Conservation (phyloP, 1,139 yeast genomes). For the Geotrichum citri-aurantii region DNA sequence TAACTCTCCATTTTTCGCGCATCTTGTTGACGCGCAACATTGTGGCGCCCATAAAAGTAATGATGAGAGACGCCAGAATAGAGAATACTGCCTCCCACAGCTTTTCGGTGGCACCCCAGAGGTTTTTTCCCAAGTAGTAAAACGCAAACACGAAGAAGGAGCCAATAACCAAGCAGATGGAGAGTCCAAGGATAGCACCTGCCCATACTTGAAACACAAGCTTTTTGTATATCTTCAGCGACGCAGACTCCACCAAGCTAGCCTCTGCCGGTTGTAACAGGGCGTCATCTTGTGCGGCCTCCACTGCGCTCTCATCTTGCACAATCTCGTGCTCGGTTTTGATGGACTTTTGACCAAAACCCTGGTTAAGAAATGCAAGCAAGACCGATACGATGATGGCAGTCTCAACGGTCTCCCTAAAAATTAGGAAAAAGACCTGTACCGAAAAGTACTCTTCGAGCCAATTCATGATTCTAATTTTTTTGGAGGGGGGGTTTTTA, state of each 20-base stretch:
- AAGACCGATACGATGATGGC: slow-evolving; percentile 83
- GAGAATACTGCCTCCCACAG: slow-evolving; percentile 91
- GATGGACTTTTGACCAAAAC: slow-evolving; percentile 30
- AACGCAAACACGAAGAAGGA: slow-evolving; percentile 68
- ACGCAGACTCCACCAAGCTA: not conserved
- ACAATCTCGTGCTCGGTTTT: slow-evolving; percentile 9
- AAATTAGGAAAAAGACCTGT: slow-evolving; percentile 80
- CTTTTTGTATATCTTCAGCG: slow-evolving; percentile 20
- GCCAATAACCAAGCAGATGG: slow-evolving; percentile 70
- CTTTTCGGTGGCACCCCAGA: slow-evolving; percentile 79
- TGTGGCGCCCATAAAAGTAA: slow-evolving; percentile 85
- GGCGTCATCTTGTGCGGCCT: not conserved
- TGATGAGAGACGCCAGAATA: slow-evolving; percentile 69
- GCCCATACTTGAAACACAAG: slow-evolving; percentile 73
- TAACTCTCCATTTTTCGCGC: slow-evolving; percentile 83
- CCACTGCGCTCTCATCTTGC: not conserved
- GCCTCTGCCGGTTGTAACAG: not conserved
- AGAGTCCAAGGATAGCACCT: slow-evolving; percentile 68
- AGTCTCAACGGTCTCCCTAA: slow-evolving; percentile 83
- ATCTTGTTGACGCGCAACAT: slow-evolving; percentile 77
- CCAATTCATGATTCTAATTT: slow-evolving; percentile 1
- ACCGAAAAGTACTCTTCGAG: slow-evolving; percentile 56
- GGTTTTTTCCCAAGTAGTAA: slow-evolving; percentile 69
- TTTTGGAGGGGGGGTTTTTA: no score
- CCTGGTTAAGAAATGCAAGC: slow-evolving; percentile 72